Evolutionary conservation across 139 green algal species (phyloP), one percentile per base, ranked within the genome.

Genomic region (Coelastrella sp.): DNA sequence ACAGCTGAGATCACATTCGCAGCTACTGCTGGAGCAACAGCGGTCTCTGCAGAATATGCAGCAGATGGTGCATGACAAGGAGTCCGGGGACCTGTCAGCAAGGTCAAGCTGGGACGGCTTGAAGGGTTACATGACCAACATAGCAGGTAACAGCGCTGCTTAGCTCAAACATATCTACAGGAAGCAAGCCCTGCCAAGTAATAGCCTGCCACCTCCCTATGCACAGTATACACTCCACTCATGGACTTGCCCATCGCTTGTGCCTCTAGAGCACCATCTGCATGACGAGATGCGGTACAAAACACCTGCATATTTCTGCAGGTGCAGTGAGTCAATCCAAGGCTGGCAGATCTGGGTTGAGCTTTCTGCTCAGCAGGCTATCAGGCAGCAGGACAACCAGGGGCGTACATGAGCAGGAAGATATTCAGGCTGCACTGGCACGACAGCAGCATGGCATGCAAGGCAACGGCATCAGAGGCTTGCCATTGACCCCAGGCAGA

Each of bases 11-110:
- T 69, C 73, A 25, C 73, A 67, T 13, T 67, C 32, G 17, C 48
- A 67, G 73, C 73, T 81, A 30, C 73, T 81, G 27, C 27, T 17
- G 27, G 27, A 45, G 50, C 73, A 81, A 50, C 73, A 67, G 48
- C 45, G 32, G 27, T 32, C 73, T 23, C 48, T 68, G 73, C 35
- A 40, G 5, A 67, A 50, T 19, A 81, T 81, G 73, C 45, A 81
- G 50, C 73, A 51, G 50, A 81, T 81, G 73, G 32, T 81, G 11
- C 23, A 50, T 37, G 23, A 60, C 4, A 41, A 27, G 17, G 48
- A 41, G 17, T 35, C 48, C 50, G 38, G 32, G 25, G 73, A 67
- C 37, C 50, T 50, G 48, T 67, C 50, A 19, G 60, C 32, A 21
- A 48, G 45, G 48, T 68, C 50, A 2, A 81, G 73, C 50, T 81